Conservation (phyloP, 257 asterid species). For the Solanum sejunctum region DNA sequence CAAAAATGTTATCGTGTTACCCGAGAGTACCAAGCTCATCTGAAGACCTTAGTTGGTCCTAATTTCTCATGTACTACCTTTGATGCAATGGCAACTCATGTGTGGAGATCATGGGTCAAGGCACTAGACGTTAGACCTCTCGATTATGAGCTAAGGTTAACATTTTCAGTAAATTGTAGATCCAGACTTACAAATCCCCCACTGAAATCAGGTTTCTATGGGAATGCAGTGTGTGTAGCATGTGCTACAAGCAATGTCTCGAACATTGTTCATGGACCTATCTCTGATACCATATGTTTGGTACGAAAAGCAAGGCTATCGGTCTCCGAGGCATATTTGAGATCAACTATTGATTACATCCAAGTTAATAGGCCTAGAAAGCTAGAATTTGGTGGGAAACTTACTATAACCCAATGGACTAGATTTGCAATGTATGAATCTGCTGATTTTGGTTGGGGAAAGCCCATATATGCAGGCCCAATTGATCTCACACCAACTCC, state of each 20-base stretch:
- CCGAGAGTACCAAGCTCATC: conserved; percentile 34
- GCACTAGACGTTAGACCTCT: conserved; percentile 49
- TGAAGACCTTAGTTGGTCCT: conserved; percentile 37
- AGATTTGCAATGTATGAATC: conserved; percentile 62
- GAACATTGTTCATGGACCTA: conserved; percentile 22
- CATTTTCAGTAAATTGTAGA: conserved; percentile 74
- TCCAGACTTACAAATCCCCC: conserved; percentile 43
- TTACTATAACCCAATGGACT: conserved; percentile 88
- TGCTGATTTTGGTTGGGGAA: conserved; percentile 91
- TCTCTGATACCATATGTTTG: conserved; percentile 21
- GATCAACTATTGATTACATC: conserved; percentile 67
- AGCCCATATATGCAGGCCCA: conserved; percentile 75
- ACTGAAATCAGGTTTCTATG: conserved; percentile 57
- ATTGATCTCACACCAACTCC: conserved; percentile 86
- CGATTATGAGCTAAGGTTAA: conserved; percentile 55
- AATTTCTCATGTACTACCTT: conserved; percentile 39
- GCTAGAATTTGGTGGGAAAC: conserved; percentile 80
- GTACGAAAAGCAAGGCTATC: conserved; percentile 50
- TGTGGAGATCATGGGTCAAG: conserved; percentile 77
- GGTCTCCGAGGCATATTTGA: conserved; percentile 57
- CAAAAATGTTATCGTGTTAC: conserved; percentile 64
- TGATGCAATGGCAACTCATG: conserved; percentile 85
- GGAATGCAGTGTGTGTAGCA: conserved; percentile 73
- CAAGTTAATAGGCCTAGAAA: conserved; percentile 57
- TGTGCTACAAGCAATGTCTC: conserved; percentile 49